Evolutionary conservation across 208 protist genomes (phyloP).

Genomic region (Trypanosoma theileri): DNA sequence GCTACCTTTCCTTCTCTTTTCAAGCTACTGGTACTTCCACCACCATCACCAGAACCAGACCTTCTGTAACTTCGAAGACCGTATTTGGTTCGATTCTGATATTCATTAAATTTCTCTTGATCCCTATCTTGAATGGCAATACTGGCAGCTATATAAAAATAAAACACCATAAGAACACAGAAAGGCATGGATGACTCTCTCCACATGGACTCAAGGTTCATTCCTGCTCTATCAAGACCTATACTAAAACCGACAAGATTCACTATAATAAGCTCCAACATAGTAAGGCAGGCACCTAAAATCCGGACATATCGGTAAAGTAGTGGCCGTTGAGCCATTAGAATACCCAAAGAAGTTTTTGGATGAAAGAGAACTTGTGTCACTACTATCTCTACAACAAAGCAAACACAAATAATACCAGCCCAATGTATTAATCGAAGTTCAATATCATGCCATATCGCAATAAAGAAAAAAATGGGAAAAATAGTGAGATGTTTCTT

Average conservation of each 20-base stretch:
- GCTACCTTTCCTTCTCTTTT: background rate
- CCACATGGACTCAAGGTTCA: constrained; percentile 23
- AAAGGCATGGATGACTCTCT: constrained; percentile 24
- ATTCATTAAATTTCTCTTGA: constrained; percentile 43
- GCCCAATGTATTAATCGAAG: constrained; percentile 79
- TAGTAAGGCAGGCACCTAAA: constrained; percentile 32
- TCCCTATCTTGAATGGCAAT: constrained; percentile 64
- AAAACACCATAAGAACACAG: constrained; percentile 24
- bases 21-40: too few relatives aligned
- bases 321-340: constrained; percentile 24
- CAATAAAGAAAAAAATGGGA: constrained; percentile 94
- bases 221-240: constrained; percentile 26
- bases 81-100: constrained; percentile 40
- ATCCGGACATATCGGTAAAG: constrained; percentile 52
- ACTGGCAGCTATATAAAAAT: constrained; percentile 47
- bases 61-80: background rate
- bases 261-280: constrained; percentile 54
- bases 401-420: constrained; percentile 55
- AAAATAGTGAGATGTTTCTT: constrained; percentile 60
- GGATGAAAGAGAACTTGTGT: constrained; percentile 43
- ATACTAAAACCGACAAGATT: constrained; percentile 79
- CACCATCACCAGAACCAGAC: background rate
- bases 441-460: constrained; percentile 90
- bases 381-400: constrained; percentile 70
- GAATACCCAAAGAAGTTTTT: constrained; percentile 22